These are phyloP conservation scores for Lotus japonicus DNA, from an alignment of 306 rosid species.

Conservation along the genomic window DNA sequence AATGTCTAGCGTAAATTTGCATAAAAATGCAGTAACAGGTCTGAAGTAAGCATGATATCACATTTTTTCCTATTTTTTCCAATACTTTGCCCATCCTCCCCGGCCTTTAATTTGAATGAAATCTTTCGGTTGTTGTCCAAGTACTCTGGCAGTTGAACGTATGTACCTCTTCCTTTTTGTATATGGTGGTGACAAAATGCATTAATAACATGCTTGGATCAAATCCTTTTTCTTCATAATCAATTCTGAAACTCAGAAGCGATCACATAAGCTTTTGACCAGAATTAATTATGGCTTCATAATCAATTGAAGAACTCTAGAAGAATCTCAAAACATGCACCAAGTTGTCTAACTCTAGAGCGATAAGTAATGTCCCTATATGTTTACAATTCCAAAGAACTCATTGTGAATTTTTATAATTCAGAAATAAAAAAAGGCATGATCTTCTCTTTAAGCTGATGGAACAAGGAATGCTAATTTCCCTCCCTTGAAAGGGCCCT, in stretches of 20 bases:
- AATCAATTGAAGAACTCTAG: too few species aligned
- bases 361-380: conserved; percentile 31
- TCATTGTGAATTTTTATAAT: conserved; percentile 28
- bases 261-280: too few species aligned
- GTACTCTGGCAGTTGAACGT: background rate
- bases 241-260: too few species aligned
- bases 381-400: conserved; percentile 44
- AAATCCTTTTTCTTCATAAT: too few species aligned
- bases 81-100: background rate
- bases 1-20: background rate
- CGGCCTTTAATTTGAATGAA: conserved; percentile 1
- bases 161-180: conserved; percentile 3
- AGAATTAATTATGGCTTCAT: too few species aligned
- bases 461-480: conserved; percentile 6
- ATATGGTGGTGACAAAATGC: conserved; percentile 46
- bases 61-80: background rate
- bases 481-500: conserved; percentile 1
- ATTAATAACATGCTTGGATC: too few species aligned
- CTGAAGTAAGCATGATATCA: too few species aligned
- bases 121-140: background rate
- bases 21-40: background rate
- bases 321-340: background rate
- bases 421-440: conserved; percentile 3
- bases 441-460: conserved; percentile 25
- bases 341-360: conserved; percentile 46